Conservation (phyloP, 2,329 filamentous ascomycete genomes). For the Pyrenochaeta sp. region DNA sequence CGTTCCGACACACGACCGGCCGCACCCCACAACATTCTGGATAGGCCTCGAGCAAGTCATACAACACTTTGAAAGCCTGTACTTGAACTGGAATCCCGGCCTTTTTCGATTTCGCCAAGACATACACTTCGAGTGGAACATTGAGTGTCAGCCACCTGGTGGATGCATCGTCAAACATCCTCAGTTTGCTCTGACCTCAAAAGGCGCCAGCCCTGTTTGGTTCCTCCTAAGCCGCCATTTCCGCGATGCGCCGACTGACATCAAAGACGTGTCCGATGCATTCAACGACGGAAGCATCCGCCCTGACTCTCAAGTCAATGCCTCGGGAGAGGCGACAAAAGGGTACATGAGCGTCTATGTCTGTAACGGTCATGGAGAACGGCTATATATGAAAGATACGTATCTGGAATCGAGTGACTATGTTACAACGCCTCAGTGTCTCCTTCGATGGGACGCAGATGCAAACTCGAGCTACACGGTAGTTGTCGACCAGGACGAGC, state of each 20-base stretch:
- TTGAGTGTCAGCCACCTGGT: conserved; percentile 65
- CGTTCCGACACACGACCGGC: conserved; percentile 39
- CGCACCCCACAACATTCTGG: conserved; percentile 84
- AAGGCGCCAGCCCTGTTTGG: conserved; percentile 74
- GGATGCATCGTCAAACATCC: conserved; percentile 76
- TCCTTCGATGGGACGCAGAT: conserved; percentile 76
- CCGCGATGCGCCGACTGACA: conserved; percentile 60
- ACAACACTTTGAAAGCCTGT: conserved; percentile 94
- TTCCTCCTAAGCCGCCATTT: conserved; percentile 88
- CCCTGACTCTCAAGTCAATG: conserved; percentile 27
- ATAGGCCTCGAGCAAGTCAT: conserved; percentile 87
- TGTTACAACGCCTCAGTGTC: conserved; percentile 91
- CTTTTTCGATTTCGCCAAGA: conserved; percentile 85
- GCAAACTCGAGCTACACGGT: conserved; percentile 64
- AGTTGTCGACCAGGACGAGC: conserved; percentile 79
- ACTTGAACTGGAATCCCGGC: conserved; percentile 94
- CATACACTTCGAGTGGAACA: conserved; percentile 86
- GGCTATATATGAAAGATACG: conserved; percentile 77
- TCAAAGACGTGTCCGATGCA: conserved; percentile 39
- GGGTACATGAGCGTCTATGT: conserved; percentile 91
- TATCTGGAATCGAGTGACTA: conserved; percentile 80
- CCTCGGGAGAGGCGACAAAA: conserved; percentile 49
- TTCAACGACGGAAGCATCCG: conserved; percentile 43
- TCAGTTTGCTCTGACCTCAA: conserved; percentile 65
- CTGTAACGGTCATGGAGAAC: conserved; percentile 74